A percentile compares a stretch with the other conserved stretches of the same genome.
Conservation (phyloP, 768 basidiomycete species). For the Stropharia rugosoannulata region DNA sequence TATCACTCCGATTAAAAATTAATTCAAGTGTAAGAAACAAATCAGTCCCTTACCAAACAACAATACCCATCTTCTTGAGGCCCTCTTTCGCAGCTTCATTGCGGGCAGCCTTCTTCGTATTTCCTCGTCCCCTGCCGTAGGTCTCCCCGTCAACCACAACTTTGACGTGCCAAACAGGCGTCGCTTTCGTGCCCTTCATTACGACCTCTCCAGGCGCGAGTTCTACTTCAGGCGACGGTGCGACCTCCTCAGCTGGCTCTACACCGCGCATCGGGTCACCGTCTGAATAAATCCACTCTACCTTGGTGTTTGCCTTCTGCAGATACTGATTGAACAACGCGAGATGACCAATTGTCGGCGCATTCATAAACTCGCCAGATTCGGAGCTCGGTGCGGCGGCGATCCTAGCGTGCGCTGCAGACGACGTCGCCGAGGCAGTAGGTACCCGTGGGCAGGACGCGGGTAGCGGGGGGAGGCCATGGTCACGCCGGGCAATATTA, state of each 20-base stretch:
- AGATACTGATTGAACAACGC: slow-evolving; percentile 80
- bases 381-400: slow-evolving; percentile 15
- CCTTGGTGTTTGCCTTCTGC: slow-evolving; percentile 50
- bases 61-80: slow-evolving; percentile 55
- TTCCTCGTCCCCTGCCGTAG: slow-evolving; percentile 63
- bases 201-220: slow-evolving; percentile 9
- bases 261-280: slow-evolving; percentile 6
- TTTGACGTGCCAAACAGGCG: slow-evolving; percentile 73
- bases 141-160: slow-evolving; percentile 61
- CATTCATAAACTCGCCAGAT: slow-evolving; percentile 14
- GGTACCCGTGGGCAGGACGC: slow-evolving; percentile 15
- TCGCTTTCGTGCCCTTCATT: slow-evolving; percentile 54
- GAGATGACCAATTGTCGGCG: slow-evolving; percentile 57
- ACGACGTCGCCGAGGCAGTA: slow-evolving; percentile 2
- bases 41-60: slow-evolving; percentile 41
- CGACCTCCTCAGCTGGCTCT: neutral
- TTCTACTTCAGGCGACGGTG: neutral
- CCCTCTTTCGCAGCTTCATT: slow-evolving; percentile 83
- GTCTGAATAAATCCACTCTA: slow-evolving; percentile 75
- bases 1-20: neutral
- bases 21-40: neutral
- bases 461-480: slow-evolving; percentile 57
- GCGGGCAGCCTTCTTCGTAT: slow-evolving; percentile 76
- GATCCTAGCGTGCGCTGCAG: slow-evolving; percentile 13
- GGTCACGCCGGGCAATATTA: slow-evolving; percentile 58